Evolutionary conservation across 768 basidiomycete genomes (phyloP).

Genomic region (Naganishia randhawae): DNA sequence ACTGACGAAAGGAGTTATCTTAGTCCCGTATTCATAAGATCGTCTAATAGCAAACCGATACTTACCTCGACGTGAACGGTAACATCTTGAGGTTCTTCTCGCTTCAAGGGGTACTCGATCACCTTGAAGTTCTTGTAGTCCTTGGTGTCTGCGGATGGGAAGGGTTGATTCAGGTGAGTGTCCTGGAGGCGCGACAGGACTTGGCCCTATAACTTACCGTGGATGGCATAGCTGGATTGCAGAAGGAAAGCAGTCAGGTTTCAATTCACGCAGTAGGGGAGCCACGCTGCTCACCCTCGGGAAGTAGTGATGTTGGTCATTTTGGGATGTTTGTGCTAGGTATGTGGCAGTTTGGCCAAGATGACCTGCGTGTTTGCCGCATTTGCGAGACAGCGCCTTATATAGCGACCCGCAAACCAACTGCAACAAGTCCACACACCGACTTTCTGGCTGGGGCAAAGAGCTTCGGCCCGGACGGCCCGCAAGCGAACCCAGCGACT

Average conservation of each 20-base stretch:
- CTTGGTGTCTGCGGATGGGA: slow-evolving; percentile 40
- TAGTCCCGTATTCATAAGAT: neutral
- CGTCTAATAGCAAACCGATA: neutral
- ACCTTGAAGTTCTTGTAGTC: slow-evolving; percentile 49
- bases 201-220: neutral
- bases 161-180: neutral
- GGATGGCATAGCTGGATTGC: slow-evolving; percentile 29
- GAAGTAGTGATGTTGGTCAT: slow-evolving; percentile 25
- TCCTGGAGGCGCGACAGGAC: neutral
- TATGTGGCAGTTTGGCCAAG: neutral
- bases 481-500: neutral
- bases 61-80: slow-evolving; percentile 44
- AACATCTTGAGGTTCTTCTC: slow-evolving; percentile 41
- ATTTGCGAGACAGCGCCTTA: slow-evolving; percentile 1
- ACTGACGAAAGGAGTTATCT: slow-evolving; percentile 16
- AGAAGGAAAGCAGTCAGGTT: neutral
- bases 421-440: neutral
- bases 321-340: neutral
- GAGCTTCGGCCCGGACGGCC: neutral
- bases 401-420: slow-evolving; percentile 2
- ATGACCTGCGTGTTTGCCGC: neutral
- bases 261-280: neutral
- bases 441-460: neutral
- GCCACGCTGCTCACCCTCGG: slow-evolving; percentile 19
- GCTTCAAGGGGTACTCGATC: slow-evolving; percentile 47